Evolutionary conservation across 1,139 yeast species (phyloP).

Genomic region (Pneumocystis oryctolagi): DNA sequence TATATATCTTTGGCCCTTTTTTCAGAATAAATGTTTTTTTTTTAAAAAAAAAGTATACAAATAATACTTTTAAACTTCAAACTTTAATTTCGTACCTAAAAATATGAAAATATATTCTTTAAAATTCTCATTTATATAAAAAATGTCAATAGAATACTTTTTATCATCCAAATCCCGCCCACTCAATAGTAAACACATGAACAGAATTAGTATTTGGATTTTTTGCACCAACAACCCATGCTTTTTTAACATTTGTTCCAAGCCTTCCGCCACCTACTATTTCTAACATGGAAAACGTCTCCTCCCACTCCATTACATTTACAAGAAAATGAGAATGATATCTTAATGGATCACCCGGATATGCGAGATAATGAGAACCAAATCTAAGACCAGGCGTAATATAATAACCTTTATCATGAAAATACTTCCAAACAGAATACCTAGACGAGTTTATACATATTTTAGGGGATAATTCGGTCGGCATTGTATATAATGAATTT

Average conservation of each 20-base stretch:
- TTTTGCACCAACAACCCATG: conserved; percentile 52
- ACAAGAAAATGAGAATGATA: conserved; percentile 80
- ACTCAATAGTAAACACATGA: conserved; percentile 48
- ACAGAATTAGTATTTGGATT: conserved; percentile 17
- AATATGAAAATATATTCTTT: no score
- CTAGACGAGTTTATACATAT: background rate
- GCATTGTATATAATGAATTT: background rate
- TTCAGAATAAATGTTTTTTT: no score
- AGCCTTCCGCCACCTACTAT: conserved; percentile 72
- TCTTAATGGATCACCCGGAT: conserved; percentile 87
- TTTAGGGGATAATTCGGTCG: background rate
- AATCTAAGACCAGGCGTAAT: conserved; percentile 77
- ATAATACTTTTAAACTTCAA: no score
- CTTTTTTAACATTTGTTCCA: conserved; percentile 84
- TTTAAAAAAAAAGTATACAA: no score
- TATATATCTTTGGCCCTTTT: no score
- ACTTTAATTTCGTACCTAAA: no score
- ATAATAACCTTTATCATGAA: conserved; percentile 38
- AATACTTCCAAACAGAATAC: conserved; percentile 26
- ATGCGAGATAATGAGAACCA: conserved; percentile 78
- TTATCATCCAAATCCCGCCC: conserved; percentile 63
- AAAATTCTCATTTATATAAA: background rate
- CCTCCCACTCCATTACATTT: conserved; percentile 36
- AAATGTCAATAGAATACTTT: background rate
- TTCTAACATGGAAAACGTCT: conserved; percentile 39